Percentiles rank a stretch among this genome's conserved stretches.
phyloP scores from a whole-genome alignment of 2,329 filamentous ascomycete species.

The Talaromyces sp. region DNA sequence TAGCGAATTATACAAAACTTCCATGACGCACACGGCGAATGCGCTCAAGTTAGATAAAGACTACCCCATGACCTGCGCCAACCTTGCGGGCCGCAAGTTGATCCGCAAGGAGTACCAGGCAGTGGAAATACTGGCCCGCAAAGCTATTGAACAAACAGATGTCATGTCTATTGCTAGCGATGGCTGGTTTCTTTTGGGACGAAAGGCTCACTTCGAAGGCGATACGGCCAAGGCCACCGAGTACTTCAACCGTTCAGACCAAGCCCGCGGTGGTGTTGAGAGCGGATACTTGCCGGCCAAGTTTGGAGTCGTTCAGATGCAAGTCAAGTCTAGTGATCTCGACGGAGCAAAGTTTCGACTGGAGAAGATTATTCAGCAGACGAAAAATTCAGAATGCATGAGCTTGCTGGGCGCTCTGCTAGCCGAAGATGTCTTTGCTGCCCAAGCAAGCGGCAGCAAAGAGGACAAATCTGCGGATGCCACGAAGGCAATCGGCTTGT shows the following conservation, averaged over 20 bases:
- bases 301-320: slow-evolving; percentile 86
- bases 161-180: slow-evolving; percentile 96
- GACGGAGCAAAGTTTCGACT: slow-evolving; percentile 89
- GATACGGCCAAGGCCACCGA: slow-evolving; percentile 71
- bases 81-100: slow-evolving; percentile 86
- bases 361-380: slow-evolving; percentile 88
- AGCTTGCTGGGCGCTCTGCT: slow-evolving; percentile 85
- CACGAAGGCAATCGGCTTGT: slow-evolving; percentile 77
- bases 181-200: slow-evolving; percentile 89
- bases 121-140: slow-evolving; percentile 80
- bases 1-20: slow-evolving; percentile 77
- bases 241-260: slow-evolving; percentile 84
- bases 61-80: slow-evolving; percentile 80
- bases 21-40: slow-evolving; percentile 91
- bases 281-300: slow-evolving; percentile 89
- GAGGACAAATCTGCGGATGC: slow-evolving; percentile 82
- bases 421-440: slow-evolving; percentile 86
- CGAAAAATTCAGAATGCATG: slow-evolving; percentile 81
- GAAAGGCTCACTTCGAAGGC: slow-evolving; percentile 81
- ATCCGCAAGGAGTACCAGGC: slow-evolving; percentile 73
- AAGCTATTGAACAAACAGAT: slow-evolving; percentile 92
- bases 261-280: slow-evolving; percentile 85
- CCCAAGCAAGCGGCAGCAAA: slow-evolving; percentile 69
- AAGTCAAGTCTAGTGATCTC: slow-evolving; percentile 74
- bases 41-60: slow-evolving; percentile 92